Percentiles rank a stretch among this genome's conserved stretches.
phyloP scores from a whole-genome alignment of 129 eudicot genomes.

The Flaveria sonorensis region DNA sequence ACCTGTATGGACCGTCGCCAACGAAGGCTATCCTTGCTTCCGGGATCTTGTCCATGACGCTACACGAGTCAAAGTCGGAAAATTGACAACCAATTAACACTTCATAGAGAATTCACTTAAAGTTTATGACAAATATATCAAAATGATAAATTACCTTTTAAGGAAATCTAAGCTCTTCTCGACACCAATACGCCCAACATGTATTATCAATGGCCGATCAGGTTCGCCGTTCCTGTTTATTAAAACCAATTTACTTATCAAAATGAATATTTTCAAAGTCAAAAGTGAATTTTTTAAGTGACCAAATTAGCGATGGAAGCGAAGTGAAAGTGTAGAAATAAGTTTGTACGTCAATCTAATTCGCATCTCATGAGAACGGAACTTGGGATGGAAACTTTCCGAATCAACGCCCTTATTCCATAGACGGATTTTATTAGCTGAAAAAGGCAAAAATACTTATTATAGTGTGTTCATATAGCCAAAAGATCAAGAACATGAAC shows the following conservation, averaged over 20 bases:
- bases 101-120: constrained; percentile 1
- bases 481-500: not conserved
- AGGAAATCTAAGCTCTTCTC: constrained; percentile 94
- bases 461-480: not conserved
- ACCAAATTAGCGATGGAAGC: not conserved
- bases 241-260: constrained; percentile 8
- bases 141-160: constrained; percentile 49
- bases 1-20: constrained; percentile 97
- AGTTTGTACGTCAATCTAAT: constrained; percentile 60
- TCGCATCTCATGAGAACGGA: constrained; percentile 86
- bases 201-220: constrained; percentile 79
- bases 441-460: constrained; percentile 3
- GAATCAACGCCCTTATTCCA: constrained; percentile 99
- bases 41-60: constrained; percentile 92
- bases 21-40: constrained; percentile 94
- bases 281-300: not conserved
- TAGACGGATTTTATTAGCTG: constrained; percentile 86
- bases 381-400: constrained; percentile 90
- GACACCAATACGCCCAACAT: constrained; percentile 88
- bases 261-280: not conserved
- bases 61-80: constrained; percentile 34
- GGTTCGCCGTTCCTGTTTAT: constrained; percentile 82
- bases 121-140: not conserved
- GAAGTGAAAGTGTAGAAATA: not conserved
- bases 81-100: not conserved